A percentile compares a stretch with the other conserved stretches of the same genome.
Evolutionary conservation across 345 rosid genomes (phyloP).

Genomic region (Populus pruinosa): DNA sequence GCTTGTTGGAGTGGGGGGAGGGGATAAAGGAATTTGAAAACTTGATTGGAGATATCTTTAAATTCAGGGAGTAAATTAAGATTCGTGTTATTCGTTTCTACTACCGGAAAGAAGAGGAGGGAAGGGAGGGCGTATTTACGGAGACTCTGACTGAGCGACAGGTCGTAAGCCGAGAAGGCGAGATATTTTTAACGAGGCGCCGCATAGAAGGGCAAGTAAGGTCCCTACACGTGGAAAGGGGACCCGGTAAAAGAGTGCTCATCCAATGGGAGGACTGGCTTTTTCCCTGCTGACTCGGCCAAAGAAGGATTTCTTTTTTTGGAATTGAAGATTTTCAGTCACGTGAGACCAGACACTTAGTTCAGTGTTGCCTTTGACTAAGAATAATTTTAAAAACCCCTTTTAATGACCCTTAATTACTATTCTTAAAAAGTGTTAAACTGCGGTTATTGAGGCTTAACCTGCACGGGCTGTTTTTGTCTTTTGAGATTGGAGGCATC

Average conservation of each 20-base stretch:
- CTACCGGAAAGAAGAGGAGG: not conserved
- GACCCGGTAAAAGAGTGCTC: not conserved
- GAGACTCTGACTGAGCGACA: not conserved
- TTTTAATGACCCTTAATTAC: conserved; percentile 17
- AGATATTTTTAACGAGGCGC: conserved; percentile 25
- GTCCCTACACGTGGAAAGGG: conserved; percentile 22
- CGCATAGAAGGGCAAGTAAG: conserved; percentile 28
- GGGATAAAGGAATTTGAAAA: not conserved
- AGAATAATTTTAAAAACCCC: conserved; percentile 8
- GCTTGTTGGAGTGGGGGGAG: not conserved
- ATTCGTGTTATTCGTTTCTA: not conserved
- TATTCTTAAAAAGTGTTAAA: not conserved
- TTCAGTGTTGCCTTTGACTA: conserved; percentile 39
- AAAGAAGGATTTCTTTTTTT: conserved; percentile 21
- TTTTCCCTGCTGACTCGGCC: conserved; percentile 31
- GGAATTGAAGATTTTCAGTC: conserved; percentile 35
- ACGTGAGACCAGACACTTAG: conserved; percentile 39
- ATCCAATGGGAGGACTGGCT: conserved; percentile 12
- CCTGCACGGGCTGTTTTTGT: conserved; percentile 6
- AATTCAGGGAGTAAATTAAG: not conserved
- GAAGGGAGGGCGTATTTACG: not conserved
- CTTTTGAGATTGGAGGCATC: not conserved
- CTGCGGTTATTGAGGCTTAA: not conserved
- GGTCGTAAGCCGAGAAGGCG: not conserved
- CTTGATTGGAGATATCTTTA: not conserved